Base-by-base conservation (phyloP, 2,329 filamentous ascomycete species). In the Trichoderma hamatum region DNA sequence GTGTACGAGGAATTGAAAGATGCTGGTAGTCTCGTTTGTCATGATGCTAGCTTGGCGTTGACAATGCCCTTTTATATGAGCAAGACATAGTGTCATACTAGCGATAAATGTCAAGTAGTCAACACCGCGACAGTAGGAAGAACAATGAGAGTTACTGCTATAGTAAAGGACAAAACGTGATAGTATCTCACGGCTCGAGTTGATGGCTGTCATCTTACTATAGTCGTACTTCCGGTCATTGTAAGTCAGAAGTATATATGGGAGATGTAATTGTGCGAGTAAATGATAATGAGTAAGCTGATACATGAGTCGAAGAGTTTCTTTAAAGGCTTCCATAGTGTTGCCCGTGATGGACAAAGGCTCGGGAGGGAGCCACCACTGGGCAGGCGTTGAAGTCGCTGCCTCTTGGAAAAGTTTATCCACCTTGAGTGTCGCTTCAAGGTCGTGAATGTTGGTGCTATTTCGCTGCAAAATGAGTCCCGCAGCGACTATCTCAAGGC, bases 281-380 rank as follows among this genome's bases (percentile, higher is more conserved):
- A 83, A 72, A 61, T 77, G 75, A 67, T 80, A 80, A 70, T 83
- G 77, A 19, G 76, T 72, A 7, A 81, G 71, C 62, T 83, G 81
- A n/a, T 74, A 71, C 52, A 74, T 67, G 24, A 80, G 70, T 3
- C 79, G 77, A 9, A 73, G 39, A 16, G 72, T 76, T 59, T 81
- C 76, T 71, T 71, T 72, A 49, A 78, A 72, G 9, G 72, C 21
- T 77, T 73, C 19, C 70, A 52, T 4, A 69, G 72, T 9, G 56
- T 69, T 0, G 73, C 51, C 24, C 62, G 68, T 11, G 70, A 63
- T 13, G 77, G 72, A 54, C 72, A 75, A 3, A 78, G 72, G 56
- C 9, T 73, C 75, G 5, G 78, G 77, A 1, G 73, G 67, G 9
- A 76, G 59, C 80, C 80, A 82, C 75, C 80, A 82, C 36, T 72